Base-by-base conservation (phyloP, 768 basidiomycete species). In the Brasilioporus rufonigricans region DNA sequence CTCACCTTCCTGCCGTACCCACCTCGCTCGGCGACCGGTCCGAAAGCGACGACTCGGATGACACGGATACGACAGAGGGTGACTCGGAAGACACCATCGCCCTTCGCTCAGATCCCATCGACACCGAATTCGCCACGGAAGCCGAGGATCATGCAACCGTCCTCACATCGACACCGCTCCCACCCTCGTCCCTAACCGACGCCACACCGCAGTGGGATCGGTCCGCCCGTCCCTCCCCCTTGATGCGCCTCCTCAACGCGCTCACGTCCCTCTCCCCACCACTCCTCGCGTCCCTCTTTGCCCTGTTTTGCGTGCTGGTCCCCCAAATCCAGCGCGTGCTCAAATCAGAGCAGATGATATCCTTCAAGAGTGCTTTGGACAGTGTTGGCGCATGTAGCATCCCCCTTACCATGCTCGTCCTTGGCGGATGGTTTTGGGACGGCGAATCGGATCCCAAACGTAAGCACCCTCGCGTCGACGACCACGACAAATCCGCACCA, bases 401-500 rank as follows among this genome's bases (percentile, higher is more conserved):
- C 56, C 96, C 95, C 0, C 65, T 98, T 26, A 98, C 95, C 2
- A 76, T 97, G 24, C 79, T 98, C 52, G 93, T 97, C 7, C 85
- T 98, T 40, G 95, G 95, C 12, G 93, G 90, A 14, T 98, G 95
- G 76, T 96, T 96, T 73, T 88, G 85, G 68, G 75, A 74, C 0
- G 74, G 77, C 12, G 52, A 60, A 3, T 21, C 50, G 8, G 29
- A 43, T 52, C 2, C 6, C 29, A 6, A 52, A 39, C 2, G 19
- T 13, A 39, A 38, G 10, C 38, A 38, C n/a, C 1, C 2, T 56
- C 38, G 16, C 40, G 26, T 7, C 38, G n/a, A 38, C 43, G 14
- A 7, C 1, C 24, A 18, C 5, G 18, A n/a, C 13, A 35, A 46
- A 24, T 12, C 18, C 7, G 31, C 18, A 7, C 39, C 60, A 6